Base-by-base conservation (phyloP, 257 asterid genomes). In the Verbascum thapsus region DNA sequence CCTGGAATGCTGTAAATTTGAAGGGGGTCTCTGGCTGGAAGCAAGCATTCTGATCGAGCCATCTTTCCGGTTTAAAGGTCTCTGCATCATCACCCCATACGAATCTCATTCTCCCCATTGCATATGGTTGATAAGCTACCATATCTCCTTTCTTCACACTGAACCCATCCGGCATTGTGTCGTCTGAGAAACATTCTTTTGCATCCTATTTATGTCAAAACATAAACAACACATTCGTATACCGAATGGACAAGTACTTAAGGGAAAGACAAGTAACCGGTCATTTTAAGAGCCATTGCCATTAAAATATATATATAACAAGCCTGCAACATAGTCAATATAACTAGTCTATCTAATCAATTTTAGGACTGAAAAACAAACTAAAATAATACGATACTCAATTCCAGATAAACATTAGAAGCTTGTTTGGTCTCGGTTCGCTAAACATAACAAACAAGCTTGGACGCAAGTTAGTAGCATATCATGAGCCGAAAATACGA, bases 1-100 rank as follows among this genome's bases (percentile, higher is more conserved):
- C 90, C 86, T 83, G 84, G 65, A 83, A 83, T 39, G 90, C 86
- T 30, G 84, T 73, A 63, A 83, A 83, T 59, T 83, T 80, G 69
- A 75, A 83, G 66, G 89, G 81, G 41, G 68, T 83, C 67, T 83
- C 77, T 0, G 8, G 77, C 64, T 19, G 40, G 66, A 74, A 83
- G 74, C 69, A 42, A 39, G 84, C 86, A 38, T 75, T 72, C 35
- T 67, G 70, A 26, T 83, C 75, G n/a, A 83, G 73, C 89, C 89
- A 83, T 77, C 89, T 83, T 65, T 83, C 89, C 37, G 89, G 89
- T 58, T 20, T 73, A 45, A 63, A 83, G 19, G 68, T 70, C 64
- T 75, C 72, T 15, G 81, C 86, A 49, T 79, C 82, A 5, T 72
- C 80, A 12, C 89, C 89, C 89, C 89, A 83, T 72, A 83, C 57